These are phyloP conservation scores for Lycium barbarum DNA, from an alignment of 257 asterid genomes.

Conservation along the genomic window DNA sequence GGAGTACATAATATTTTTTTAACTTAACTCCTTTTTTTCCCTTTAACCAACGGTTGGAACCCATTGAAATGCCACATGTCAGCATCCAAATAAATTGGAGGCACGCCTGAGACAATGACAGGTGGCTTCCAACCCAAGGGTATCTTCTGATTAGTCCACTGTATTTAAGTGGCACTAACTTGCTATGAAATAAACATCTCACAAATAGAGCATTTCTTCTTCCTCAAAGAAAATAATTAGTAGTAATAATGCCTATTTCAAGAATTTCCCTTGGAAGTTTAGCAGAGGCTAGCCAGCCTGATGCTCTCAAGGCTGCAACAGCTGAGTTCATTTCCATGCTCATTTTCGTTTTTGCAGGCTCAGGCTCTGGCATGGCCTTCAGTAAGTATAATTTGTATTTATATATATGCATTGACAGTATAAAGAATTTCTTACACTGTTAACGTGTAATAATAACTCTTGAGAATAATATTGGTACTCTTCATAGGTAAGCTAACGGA, in stretches of 20 bases:
- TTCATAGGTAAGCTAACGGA: constrained; percentile 62
- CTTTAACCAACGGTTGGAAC: background rate
- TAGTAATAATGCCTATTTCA: constrained; percentile 61
- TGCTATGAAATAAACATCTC: constrained; percentile 12
- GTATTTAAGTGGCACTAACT: constrained; percentile 21
- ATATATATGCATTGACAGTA: background rate
- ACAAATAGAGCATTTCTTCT: background rate
- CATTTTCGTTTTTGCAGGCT: constrained; percentile 82
- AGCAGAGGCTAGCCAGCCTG: constrained; percentile 72
- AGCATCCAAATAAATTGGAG: constrained; percentile 48
- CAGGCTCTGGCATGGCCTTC: constrained; percentile 92
- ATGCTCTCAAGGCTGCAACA: constrained; percentile 72
- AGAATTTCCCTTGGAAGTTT: constrained; percentile 65
- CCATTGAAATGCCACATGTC: constrained; percentile 47
- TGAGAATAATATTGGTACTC: background rate
- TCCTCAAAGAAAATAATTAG: background rate
- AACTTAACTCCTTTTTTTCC: background rate
- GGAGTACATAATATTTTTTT: background rate
- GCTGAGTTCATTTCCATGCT: constrained; percentile 88
- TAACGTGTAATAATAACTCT: background rate
- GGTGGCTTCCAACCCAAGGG: constrained; percentile 21
- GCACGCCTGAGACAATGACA: constrained; percentile 43
- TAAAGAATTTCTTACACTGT: background rate
- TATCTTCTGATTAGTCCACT: background rate
- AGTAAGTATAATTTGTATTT: constrained; percentile 40